phyloP scores from a whole-genome alignment of 106 monocot genomes.

The Dioscorea zingiberensis region DNA sequence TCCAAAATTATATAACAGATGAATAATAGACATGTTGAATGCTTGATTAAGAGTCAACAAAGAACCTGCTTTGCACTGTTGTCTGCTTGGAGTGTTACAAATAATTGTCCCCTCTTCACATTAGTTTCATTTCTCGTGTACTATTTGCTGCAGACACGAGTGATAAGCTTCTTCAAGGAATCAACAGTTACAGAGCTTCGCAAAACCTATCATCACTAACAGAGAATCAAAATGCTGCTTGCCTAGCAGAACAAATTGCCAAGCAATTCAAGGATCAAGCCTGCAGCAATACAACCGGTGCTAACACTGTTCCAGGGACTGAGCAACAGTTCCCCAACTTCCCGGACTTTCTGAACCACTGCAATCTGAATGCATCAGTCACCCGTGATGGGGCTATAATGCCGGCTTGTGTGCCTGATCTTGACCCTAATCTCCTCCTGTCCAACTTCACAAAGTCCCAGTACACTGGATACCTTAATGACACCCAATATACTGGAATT shows the following conservation, averaged over 20 bases:
- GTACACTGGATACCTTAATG: constrained; percentile 52
- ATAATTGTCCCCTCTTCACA: no score
- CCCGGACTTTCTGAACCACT: constrained; percentile 43
- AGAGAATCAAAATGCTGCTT: constrained; percentile 62
- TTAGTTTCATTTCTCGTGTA: no score
- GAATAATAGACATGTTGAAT: no score
- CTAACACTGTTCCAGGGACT: constrained; percentile 68
- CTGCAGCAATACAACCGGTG: constrained; percentile 76
- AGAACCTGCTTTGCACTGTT: no score
- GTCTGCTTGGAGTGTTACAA: no score
- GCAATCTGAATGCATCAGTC: constrained; percentile 67
- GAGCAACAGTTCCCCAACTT: constrained; percentile 73
- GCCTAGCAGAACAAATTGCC: constrained; percentile 74
- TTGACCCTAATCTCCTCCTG: constrained; percentile 41
- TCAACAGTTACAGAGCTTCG: constrained; percentile 77
- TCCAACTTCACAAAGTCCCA: constrained; percentile 88
- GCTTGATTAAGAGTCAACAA: no score
- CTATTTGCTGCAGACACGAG: constrained; percentile 31
- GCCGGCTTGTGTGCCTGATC: constrained; percentile 73
- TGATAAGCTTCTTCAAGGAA: constrained; percentile 53
- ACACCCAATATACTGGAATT: constrained; percentile 38
- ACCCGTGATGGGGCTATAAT: constrained; percentile 58
- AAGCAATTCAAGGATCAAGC: constrained; percentile 54
- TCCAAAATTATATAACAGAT: no score
- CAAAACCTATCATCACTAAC: constrained; percentile 64